These are phyloP conservation scores for Penicillium aurantiogriseum DNA, from an alignment of 2,329 filamentous ascomycete species.

Conservation along the genomic window DNA sequence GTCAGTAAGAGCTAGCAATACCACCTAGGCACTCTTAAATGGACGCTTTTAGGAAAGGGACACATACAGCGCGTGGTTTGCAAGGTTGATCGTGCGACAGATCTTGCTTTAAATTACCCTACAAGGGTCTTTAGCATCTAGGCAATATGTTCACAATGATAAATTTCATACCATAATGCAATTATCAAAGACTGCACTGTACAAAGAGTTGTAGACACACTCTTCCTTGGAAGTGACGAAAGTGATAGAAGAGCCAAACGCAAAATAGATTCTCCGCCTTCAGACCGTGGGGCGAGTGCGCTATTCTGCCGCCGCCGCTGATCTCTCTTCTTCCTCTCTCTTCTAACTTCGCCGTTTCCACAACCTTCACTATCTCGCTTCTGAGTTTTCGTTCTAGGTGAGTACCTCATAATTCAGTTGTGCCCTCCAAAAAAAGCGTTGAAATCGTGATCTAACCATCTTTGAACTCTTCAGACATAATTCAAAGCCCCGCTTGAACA, in stretches of 20 bases:
- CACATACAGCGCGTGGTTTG: slow-evolving; percentile 75
- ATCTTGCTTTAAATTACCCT: slow-evolving; percentile 61
- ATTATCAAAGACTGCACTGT: not conserved
- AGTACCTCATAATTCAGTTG: not conserved
- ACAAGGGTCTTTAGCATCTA: slow-evolving; percentile 10
- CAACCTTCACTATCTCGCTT: not conserved
- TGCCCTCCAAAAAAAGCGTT: not conserved
- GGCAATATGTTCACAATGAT: not conserved
- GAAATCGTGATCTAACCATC: not conserved
- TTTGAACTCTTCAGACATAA: not conserved
- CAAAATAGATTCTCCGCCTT: slow-evolving; percentile 41
- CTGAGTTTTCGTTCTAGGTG: not conserved
- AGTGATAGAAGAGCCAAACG: slow-evolving; percentile 24
- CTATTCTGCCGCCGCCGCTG: slow-evolving; percentile 32
- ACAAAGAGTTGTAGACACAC: slow-evolving; percentile 1
- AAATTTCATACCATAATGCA: slow-evolving; percentile 13
- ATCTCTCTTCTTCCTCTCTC: slow-evolving; percentile 27
- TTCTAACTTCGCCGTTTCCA: slow-evolving; percentile 14
- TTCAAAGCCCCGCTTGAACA: not conserved
- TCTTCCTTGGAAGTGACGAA: slow-evolving; percentile 8
- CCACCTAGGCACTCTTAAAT: not conserved
- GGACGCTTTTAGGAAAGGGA: not conserved
- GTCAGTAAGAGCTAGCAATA: slow-evolving; percentile 18
- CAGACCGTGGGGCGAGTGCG: slow-evolving; percentile 19
- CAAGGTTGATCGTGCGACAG: slow-evolving; percentile 74